Conservation (phyloP, 306 rosid genomes). For the Morella rubra region DNA sequence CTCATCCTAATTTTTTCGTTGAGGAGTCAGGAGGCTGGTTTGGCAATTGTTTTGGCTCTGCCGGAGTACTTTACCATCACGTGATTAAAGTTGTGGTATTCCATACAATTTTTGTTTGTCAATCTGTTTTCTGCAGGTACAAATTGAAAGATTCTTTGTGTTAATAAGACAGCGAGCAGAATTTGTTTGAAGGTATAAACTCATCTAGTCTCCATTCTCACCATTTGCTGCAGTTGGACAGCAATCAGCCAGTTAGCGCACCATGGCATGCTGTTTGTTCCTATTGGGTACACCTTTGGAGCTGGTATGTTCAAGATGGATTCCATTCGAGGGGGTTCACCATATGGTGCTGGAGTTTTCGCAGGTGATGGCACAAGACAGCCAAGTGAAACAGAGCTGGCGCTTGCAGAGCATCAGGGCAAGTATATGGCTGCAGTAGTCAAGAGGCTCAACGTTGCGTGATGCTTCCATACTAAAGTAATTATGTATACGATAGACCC, state of each 20-base stretch:
- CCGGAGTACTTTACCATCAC: neutral
- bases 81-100: neutral
- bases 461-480: constrained; percentile 33
- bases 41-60: constrained; percentile 6
- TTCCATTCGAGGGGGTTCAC: constrained; percentile 82
- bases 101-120: neutral
- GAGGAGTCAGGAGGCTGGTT: neutral
- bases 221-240: constrained; percentile 74
- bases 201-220: constrained; percentile 9
- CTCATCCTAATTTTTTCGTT: neutral
- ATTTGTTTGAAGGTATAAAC: neutral
- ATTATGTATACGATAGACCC: constrained; percentile 29
- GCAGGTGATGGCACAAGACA: constrained; percentile 93
- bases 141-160: constrained; percentile 3
- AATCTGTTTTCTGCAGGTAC: neutral
- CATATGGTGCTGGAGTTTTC: constrained; percentile 88
- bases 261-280: constrained; percentile 97
- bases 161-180: neutral
- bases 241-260: constrained; percentile 93
- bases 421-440: constrained; percentile 85
- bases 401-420: constrained; percentile 94
- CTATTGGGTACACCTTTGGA: constrained; percentile 92
- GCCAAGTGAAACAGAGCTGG: constrained; percentile 78
- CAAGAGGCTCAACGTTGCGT: constrained; percentile 62
- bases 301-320: constrained; percentile 92